Percentiles rank a stretch among this genome's conserved stretches.
These are phyloP conservation scores for Tranzscheliella williamsii DNA, from an alignment of 1,284 basidiomycete species.

Conservation along the genomic window DNA sequence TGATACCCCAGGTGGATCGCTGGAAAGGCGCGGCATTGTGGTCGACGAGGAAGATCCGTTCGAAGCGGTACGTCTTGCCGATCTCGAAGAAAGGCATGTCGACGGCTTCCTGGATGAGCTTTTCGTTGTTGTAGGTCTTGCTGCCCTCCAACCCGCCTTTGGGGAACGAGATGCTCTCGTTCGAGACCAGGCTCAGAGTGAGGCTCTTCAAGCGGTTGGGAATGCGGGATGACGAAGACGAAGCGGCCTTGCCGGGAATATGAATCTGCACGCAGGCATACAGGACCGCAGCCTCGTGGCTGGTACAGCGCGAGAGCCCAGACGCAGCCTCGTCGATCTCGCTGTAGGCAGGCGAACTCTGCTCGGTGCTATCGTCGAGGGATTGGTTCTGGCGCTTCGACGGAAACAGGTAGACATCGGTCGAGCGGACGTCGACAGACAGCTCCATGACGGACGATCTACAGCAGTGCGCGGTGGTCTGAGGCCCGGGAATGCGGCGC, in stretches of 20 bases:
- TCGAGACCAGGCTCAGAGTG: conserved; percentile 9
- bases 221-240: conserved; percentile 4
- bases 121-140: conserved; percentile 6
- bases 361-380: conserved; percentile 4
- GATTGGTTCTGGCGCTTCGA: conserved; percentile 11
- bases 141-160: conserved; percentile 10
- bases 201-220: conserved; percentile 18
- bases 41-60: conserved; percentile 18
- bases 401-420: conserved; percentile 26
- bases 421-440: conserved; percentile 19
- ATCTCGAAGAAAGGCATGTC: conserved; percentile 12
- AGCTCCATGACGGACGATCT: conserved; percentile 17
- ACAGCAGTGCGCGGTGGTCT: too few species aligned
- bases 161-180: conserved; percentile 25
- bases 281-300: conserved; percentile 7
- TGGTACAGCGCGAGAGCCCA: background rate
- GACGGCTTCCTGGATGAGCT: conserved; percentile 14
- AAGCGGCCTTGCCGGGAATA: conserved; percentile 2
- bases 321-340: conserved; percentile 6
- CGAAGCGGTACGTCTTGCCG: conserved; percentile 16
- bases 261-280: conserved; percentile 17
- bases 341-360: conserved; percentile 9
- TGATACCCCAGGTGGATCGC: conserved; percentile 9
- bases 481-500: too few species aligned
- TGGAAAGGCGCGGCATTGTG: conserved; percentile 19